Evolutionary conservation across 306 rosid genomes (phyloP), one percentile per base, ranked within the genome.

Genomic region (Quercus mongolica): DNA sequence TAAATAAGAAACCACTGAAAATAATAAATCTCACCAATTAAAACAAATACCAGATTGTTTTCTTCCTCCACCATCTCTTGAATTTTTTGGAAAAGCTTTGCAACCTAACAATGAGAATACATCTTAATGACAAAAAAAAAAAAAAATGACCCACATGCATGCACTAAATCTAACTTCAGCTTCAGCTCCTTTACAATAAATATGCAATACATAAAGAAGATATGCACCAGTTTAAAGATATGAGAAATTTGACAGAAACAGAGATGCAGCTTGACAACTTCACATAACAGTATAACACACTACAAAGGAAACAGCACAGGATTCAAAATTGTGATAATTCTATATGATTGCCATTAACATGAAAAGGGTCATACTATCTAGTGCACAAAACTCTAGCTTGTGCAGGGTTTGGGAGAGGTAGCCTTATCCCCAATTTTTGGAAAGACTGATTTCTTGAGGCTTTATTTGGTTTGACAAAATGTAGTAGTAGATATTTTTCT

Each of bases 21-120:
- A 73, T 26, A 74, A 74, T 56, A 80, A 79, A 85, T 72, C 98
- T 93, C 93, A 93, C 98, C 97, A 81, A 96, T 93, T 89, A 96
- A 96, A 91, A 96, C 98, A 89, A 93, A 93, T 85, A 96, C 97
- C 87, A 95, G 90, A 88, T 90, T 95, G 89, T 89, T 88, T 89
- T 95, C 99, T 87, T 90, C 91, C 83, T 87, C 94, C 31, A 87
- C 90, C 97, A 96, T 93, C 82, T 96, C 98, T 81, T 96, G 98
- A 86, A 93, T 89, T 86, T 94, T 94, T 78, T 90, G 92, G 84
- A 93, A 95, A 65, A 95, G 96, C 81, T 93, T 95, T 13, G 99
- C 96, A 54, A 95, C 99, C 99, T 95, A 76, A 30, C 14, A 78
- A 62, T 51, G 69, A 68, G 56, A 80, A 44, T 46, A 31, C 11